Evolutionary conservation across 768 basidiomycete species (phyloP).

Genomic region (Grammothele lineata): DNA sequence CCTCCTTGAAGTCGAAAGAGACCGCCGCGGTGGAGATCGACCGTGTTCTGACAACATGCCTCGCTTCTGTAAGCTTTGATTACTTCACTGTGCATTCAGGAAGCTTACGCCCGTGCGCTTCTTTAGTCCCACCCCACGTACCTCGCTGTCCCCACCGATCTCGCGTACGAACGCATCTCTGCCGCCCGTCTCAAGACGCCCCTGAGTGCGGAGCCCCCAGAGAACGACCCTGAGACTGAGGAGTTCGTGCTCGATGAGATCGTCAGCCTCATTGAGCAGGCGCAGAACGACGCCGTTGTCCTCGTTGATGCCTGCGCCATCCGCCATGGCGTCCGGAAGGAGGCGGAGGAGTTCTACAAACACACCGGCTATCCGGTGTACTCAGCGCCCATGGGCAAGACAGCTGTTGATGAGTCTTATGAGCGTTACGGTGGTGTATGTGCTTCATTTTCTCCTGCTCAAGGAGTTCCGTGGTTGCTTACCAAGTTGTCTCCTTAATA

Average conservation of each 20-base stretch:
- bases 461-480: not conserved
- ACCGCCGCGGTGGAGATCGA: constrained; percentile 73
- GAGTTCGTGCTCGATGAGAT: constrained; percentile 74
- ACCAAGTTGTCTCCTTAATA: constrained; percentile 24
- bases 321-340: constrained; percentile 62
- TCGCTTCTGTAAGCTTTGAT: constrained; percentile 49
- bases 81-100: too few relatives aligned
- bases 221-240: constrained; percentile 56
- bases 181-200: constrained; percentile 58
- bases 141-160: constrained; percentile 79
- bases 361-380: constrained; percentile 72
- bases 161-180: constrained; percentile 67
- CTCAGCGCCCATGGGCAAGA: constrained; percentile 79
- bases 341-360: constrained; percentile 57
- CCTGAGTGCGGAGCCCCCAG: constrained; percentile 43
- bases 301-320: constrained; percentile 80
- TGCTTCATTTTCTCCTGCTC: constrained; percentile 3
- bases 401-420: constrained; percentile 64
- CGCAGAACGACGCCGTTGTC: constrained; percentile 61
- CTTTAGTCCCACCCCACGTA: constrained; percentile 80
- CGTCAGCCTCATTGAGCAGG: constrained; percentile 54
- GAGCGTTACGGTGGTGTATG: constrained; percentile 78
- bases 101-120: too few relatives aligned
- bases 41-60: constrained; percentile 66
- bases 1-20: constrained; percentile 46